Base-by-base conservation (phyloP, 2,329 filamentous ascomycete genomes). In the Monilinia laxa region DNA sequence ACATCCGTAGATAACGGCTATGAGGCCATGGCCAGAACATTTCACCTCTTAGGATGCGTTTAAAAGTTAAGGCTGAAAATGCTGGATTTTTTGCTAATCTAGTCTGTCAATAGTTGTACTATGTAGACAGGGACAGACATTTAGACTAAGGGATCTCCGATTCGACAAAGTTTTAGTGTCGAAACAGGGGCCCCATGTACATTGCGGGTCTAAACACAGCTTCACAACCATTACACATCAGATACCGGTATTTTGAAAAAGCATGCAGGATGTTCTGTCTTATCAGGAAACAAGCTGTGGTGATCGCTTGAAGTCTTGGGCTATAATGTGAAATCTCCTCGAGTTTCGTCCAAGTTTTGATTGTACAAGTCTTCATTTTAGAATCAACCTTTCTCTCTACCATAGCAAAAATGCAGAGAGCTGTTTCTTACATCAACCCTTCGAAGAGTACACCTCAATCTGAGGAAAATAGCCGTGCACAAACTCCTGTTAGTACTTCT, bases 241-340 rank as follows among this genome's bases (percentile, higher is more conserved):
- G 58, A 38, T 60, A 51, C 47, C 45, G 45, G 47, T 25, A 49
- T 45, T 51, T 51, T 35, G 28, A 51, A 52, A 51, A 52, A 51
- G 58, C 47, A 25, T 66, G 64, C 64, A 66, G 25, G 16, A 25
- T 54, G 28, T 51, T 62, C 47, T 54, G 35, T 60, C 51, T 54
- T 62, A 54, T 65, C 47, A 38, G 56, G 64, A 66, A 66, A 54
- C 9, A 52, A 20, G 9, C 45, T 62, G 28, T 62, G 58, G 4
- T 62, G 58, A 62, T 66, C 64, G 25, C 52, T 54, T 28, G 25
- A 47, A 53, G 56, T 10, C 45, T 62, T 53, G 58, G 35, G 64
- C 64, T 66, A 66, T 66, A 66, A 47, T 62, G 64, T 53, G 64
- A 62, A 62, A 31, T 62, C 45, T 60, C 64, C 64, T 53, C 56